Base-by-base conservation (phyloP, 768 basidiomycete genomes). In the Symmetrospora coprosmae region DNA sequence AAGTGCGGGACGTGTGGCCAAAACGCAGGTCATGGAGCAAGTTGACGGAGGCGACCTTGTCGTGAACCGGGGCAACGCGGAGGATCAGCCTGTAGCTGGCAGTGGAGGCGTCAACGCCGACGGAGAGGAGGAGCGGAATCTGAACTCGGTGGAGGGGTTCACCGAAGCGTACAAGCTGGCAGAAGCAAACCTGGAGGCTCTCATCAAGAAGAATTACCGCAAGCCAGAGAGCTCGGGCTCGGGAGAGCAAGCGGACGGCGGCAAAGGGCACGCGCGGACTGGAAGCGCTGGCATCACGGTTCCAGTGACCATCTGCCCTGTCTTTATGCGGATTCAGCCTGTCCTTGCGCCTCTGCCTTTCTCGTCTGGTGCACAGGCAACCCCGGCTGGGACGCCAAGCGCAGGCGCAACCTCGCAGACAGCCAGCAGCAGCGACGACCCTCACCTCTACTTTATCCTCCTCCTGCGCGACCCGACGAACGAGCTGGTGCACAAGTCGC, bases 251-350 rank as follows among this genome's bases (percentile, higher is more conserved):
- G 2, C 11, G 2, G 52, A 55, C 19, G 28, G 30, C 27, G 30
- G 17, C 48, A 70, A 19, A 9, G 8, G 23, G n/a, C 49, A 62
- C 6, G 38, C 17, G 6, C 2, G 48, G 2, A 39, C 61, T 38
- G 47, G 65, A 21, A 27, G 35, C 61, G 69, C 31, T 8, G 37
- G 35, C 49, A 68, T 72, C 25, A 67, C 66, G 27, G 55, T 73
- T 9, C 75, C 73, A 4, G 71, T 76, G 5, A 85, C 87, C 4
- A 87, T 86, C 66, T 86, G 91, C 33, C 82, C 88, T 58, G 80
- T 99, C 49, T 97, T 87, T 73, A 79, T 99, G 49, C 90, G 92
- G 65, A 78, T 99, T 17, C 91, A 97, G 70, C 89, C 94, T 2
- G 86, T 83, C 72, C 78, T 81, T 64, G 81, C 77, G 4, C 70